Conservation (phyloP, 140 eudicot genomes). For the Anethum foeniculum region DNA sequence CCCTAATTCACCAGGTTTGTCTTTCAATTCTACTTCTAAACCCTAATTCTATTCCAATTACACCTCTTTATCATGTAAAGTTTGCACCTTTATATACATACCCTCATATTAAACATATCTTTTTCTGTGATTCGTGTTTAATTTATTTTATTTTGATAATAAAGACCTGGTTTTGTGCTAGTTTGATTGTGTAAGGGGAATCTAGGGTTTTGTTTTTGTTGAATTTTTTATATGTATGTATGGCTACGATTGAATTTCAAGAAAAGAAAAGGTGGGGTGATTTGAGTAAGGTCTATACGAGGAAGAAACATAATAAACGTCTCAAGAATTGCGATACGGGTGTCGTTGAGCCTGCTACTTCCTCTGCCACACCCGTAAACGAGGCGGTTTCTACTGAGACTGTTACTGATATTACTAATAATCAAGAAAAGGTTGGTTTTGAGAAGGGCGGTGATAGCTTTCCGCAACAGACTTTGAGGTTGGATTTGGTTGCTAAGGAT, state of each 20-base stretch:
- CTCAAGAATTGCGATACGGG: constrained; percentile 12
- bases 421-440: not conserved
- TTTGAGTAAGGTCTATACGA: constrained; percentile 47
- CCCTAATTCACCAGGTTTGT: constrained; percentile 4
- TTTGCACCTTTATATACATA: not conserved
- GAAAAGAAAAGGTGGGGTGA: constrained; percentile 54
- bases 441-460: constrained; percentile 8
- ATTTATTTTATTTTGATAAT: not conserved
- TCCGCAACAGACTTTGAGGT: constrained; percentile 15
- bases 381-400: not conserved
- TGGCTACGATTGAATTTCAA: constrained; percentile 64
- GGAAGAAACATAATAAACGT: constrained; percentile 30
- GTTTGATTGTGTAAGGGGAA: not conserved
- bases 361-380: constrained; percentile 8
- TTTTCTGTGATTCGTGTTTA: not conserved
- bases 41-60: constrained; percentile 17
- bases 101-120: not conserved
- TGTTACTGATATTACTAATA: not conserved
- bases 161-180: constrained; percentile 16
- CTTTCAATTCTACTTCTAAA: not conserved
- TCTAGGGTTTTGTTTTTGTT: constrained; percentile 2
- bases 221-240: constrained; percentile 31
- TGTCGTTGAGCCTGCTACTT: constrained; percentile 11
- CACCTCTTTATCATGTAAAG: not conserved
- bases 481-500: constrained; percentile 23